Base-by-base conservation (phyloP, 495 filamentous ascomycete species). In the Penicilliopsis zonata region DNA sequence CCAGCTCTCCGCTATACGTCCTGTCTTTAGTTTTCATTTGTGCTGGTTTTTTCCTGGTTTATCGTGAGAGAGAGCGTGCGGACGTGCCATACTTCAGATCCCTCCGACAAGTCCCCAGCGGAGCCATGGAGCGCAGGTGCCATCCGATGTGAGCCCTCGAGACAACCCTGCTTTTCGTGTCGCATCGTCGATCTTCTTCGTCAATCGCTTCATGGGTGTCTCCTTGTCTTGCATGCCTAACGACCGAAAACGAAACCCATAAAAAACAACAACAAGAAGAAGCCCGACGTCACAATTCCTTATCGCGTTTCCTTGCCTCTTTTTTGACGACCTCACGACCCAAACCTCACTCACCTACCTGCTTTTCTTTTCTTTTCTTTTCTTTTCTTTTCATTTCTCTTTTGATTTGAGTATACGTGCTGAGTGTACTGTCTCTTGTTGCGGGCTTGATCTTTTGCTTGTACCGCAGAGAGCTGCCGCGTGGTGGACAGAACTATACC, bases 291-390 rank as follows among this genome's bases (percentile, higher is more conserved):
- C 18, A 21, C 30, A 27, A 28, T 43, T 35, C 22, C 38, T 40
- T 49, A 43, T 53, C 42, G 28, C 31, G 31, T 32, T 42, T 31
- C 41, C 27, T 57, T 37, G 44, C 37, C 31, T 39, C 42, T 43
- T 23, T 37, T 46, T 35, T 55, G 46, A 61, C 61, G 53, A 57
- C 31, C n/a, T 53, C 47, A 57, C 53, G 52, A 63, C 37, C 35
- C 44, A 41, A 43, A 39, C 33, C 46, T 40, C 41, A 43, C 46
- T 46, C 53, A 42, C 40, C 38, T 42, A 43, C 34, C 34, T 42
- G 48, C 50, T 48, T 46, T 44, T 39, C 30, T 30, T 37, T 42
- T 35, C 14, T 28, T 29, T 41, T 19, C 35, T 43, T 34, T 20
- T 31, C 27, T 33, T 25, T 30, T 27, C 18, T 38, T 33, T 40